Percentiles rank a stretch among this genome's conserved stretches.
These are phyloP conservation scores for Kwoniella bestiolae DNA, from an alignment of 768 basidiomycete genomes.

Conservation along the genomic window DNA sequence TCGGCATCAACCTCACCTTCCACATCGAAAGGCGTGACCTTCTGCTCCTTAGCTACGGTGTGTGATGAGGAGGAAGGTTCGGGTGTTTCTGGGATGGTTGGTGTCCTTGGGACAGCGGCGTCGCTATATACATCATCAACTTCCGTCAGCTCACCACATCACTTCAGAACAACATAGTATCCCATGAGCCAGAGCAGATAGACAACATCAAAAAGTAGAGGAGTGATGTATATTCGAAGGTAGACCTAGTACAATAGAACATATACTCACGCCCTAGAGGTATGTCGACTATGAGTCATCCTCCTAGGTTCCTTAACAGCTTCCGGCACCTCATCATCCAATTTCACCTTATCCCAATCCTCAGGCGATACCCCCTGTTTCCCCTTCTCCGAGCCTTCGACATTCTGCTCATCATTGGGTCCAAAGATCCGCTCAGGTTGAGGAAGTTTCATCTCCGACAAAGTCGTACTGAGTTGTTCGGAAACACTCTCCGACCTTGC, in stretches of 20 bases:
- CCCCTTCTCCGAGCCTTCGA: slow-evolving; percentile 4
- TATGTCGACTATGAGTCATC: slow-evolving; percentile 51
- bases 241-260: too few relatives aligned
- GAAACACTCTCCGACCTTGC: slow-evolving; percentile 50
- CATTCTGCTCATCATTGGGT: slow-evolving; percentile 40
- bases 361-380: slow-evolving; percentile 50
- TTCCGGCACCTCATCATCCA: slow-evolving; percentile 55
- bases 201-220: too few relatives aligned
- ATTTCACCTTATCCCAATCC: slow-evolving; percentile 56
- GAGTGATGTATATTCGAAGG: too few relatives aligned
- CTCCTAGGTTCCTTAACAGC: slow-evolving; percentile 52
- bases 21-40: slow-evolving; percentile 98
- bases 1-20: slow-evolving; percentile 85
- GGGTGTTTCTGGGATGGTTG: slow-evolving; percentile 18
- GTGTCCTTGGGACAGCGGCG: slow-evolving; percentile 19
- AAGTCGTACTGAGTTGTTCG: slow-evolving; percentile 45
- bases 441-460: slow-evolving; percentile 55
- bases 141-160: too few relatives aligned
- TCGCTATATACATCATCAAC: slow-evolving; percentile 7
- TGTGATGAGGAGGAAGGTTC: slow-evolving; percentile 17
- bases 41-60: slow-evolving; percentile 63
- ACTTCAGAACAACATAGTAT: too few relatives aligned
- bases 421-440: slow-evolving; percentile 57
- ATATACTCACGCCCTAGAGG: slow-evolving; percentile 50
- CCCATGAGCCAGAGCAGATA: too few relatives aligned